Conservation (phyloP, 176 grass and related monocot species). For the Leersia perrieri region DNA sequence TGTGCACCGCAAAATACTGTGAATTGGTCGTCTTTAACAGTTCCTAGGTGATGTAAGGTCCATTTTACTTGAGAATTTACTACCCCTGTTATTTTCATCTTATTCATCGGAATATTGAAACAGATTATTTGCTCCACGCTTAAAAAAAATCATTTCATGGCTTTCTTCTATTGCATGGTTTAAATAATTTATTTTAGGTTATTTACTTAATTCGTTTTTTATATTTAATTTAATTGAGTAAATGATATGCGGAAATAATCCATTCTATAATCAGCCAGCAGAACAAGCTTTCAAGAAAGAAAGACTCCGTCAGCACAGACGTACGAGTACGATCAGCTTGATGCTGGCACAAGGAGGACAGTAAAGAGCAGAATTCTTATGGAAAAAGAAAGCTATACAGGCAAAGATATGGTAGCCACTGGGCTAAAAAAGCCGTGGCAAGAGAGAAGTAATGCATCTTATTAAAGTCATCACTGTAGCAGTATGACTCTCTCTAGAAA, state of each 20-base stretch:
- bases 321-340: not conserved
- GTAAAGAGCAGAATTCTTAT: not conserved
- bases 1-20: not conserved
- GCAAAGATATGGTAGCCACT: conserved; percentile 2
- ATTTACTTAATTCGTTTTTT: no score
- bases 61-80: not conserved
- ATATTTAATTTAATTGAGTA: no score
- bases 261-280: no score
- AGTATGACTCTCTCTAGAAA: not conserved
- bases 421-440: not conserved
- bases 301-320: not conserved
- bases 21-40: not conserved
- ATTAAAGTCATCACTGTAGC: conserved; percentile 20
- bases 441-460: not conserved
- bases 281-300: not conserved
- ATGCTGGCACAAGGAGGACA: conserved; percentile 5
- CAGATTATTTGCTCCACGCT: no score
- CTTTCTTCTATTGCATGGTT: no score
- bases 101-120: no score
- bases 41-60: not conserved
- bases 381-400: not conserved
- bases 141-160: no score
- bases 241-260: no score
- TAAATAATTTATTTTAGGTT: no score
- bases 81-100: no score